Conservation (phyloP, 257 asterid genomes). For the Linderniella brevidens region DNA sequence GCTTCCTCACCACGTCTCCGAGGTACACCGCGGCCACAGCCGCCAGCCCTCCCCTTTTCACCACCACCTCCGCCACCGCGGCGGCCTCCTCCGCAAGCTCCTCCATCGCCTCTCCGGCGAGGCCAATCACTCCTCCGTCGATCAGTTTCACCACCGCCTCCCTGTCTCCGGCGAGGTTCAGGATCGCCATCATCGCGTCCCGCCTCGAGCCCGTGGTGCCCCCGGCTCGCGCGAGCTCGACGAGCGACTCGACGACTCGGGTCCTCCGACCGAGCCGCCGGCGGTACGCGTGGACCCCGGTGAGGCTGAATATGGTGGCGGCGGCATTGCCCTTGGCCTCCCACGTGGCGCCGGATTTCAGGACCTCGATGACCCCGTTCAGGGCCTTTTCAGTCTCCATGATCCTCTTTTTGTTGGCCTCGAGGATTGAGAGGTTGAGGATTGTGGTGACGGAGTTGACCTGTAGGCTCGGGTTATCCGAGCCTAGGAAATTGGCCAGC, state of each 20-base stretch:
- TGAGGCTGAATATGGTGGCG: constrained; percentile 64
- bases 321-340: constrained; percentile 94
- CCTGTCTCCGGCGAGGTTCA: constrained; percentile 61
- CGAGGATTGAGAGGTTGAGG: constrained; percentile 68
- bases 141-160: constrained; percentile 54
- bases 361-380: constrained; percentile 56
- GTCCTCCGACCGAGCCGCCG: constrained; percentile 51
- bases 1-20: constrained; percentile 21
- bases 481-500: constrained; percentile 27
- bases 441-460: constrained; percentile 64
- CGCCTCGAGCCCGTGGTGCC: constrained; percentile 44
- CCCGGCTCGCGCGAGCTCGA: constrained; percentile 30
- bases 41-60: constrained; percentile 58
- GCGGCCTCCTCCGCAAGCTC: constrained; percentile 56
- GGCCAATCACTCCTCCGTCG: constrained; percentile 61
- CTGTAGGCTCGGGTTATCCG: constrained; percentile 45
- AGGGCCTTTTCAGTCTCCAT: constrained; percentile 68
- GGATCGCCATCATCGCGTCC: constrained; percentile 72
- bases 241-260: constrained; percentile 50
- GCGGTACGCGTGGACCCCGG: constrained; percentile 38
- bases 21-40: constrained; percentile 42
- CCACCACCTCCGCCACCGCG: constrained; percentile 59
- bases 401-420: constrained; percentile 54
- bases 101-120: constrained; percentile 41
- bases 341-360: constrained; percentile 73